Evolutionary conservation across 1,139 yeast species (phyloP).

Genomic region (Hanseniaspora sp.): DNA sequence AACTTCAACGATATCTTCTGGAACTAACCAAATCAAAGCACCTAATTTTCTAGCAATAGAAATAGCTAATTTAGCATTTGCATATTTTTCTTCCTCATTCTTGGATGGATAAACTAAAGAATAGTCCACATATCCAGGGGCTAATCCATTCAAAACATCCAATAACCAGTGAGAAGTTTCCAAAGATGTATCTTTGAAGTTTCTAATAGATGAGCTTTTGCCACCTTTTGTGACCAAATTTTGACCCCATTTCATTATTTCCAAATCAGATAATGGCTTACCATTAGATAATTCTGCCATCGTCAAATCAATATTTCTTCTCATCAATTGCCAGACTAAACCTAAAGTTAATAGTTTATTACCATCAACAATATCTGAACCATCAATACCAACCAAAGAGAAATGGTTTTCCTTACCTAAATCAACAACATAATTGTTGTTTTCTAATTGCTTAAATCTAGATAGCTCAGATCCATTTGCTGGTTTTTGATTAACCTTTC

Average conservation of each 20-base stretch:
- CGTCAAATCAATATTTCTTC: slow-evolving; percentile 83
- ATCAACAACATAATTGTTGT: slow-evolving; percentile 91
- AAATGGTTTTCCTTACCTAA: slow-evolving; percentile 86
- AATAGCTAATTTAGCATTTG: slow-evolving; percentile 92
- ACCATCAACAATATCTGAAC: slow-evolving; percentile 94
- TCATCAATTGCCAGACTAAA: slow-evolving; percentile 98
- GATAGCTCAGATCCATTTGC: slow-evolving; percentile 59
- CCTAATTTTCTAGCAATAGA: slow-evolving; percentile 97
- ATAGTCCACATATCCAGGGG: slow-evolving; percentile 96
- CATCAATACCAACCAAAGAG: slow-evolving; percentile 94
- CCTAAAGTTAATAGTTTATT: slow-evolving; percentile 80
- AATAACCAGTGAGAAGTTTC: slow-evolving; percentile 70
- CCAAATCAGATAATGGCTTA: slow-evolving; percentile 64
- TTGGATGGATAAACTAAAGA: slow-evolving; percentile 71
- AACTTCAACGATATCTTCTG: slow-evolving; percentile 97
- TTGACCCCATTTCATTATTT: slow-evolving; percentile 90
- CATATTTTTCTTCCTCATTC: slow-evolving; percentile 76
- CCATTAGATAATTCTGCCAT: slow-evolving; percentile 65
- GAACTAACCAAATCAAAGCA: slow-evolving; percentile 94
- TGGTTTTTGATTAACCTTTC: slow-evolving; percentile 75
- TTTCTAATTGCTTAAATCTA: slow-evolving; percentile 89
- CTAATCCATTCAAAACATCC: slow-evolving; percentile 83
- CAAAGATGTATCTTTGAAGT: slow-evolving; percentile 71
- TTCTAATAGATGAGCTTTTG: slow-evolving; percentile 54
- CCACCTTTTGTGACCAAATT: slow-evolving; percentile 77